Evolutionary conservation across 2,329 filamentous ascomycete species (phyloP), one percentile per base, ranked within the genome.

Genomic region (Aspergillus felis): DNA sequence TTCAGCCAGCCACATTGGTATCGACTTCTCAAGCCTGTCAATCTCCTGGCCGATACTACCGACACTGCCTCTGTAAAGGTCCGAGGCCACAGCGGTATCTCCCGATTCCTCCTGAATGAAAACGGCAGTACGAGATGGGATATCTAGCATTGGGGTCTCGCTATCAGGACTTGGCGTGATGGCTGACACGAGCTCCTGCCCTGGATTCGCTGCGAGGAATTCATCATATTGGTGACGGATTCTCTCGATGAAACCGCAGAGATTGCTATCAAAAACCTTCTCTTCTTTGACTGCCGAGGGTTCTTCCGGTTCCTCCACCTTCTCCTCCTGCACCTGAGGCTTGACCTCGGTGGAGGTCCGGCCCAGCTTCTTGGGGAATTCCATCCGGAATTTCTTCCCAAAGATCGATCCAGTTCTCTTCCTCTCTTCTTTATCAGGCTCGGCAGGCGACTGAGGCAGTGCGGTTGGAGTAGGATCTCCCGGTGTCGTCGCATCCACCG

Each of bases 1-100:
- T 62, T 97, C 92, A 14, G 90, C 92, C 6, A 99, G 81, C 94
- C 94, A 99, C 80, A 90, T 88, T 1, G 94, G 93, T 5, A 89
- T 92, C 44, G 88, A 85, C 68, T 91, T 89, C 76, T 97, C 92
- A 53, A 99, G 88, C 22, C 88, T 77, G 72, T 96, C 91, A 22
- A 87, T 88, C 66, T 96, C 90, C 50, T 84, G 80, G 1, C 89
- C 89, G 4, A 95, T 82, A 7, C 85, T 86, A 56, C 85, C 89
- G 2, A 97, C 90, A 3, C 89, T 96, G 28, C 94, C 93, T 67
- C 94, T 84, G 71, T 97, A 99, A 10, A 97, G 79, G 78, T 97
- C 94, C 28, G 91, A 90, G 57, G 86, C 82, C 29, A 86, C 84
- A 25, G 84, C 85, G 42, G 82, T 80, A 63, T 86, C 84, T 2